Base-by-base conservation (phyloP, 768 basidiomycete species). In the Crepidotus variabilis region DNA sequence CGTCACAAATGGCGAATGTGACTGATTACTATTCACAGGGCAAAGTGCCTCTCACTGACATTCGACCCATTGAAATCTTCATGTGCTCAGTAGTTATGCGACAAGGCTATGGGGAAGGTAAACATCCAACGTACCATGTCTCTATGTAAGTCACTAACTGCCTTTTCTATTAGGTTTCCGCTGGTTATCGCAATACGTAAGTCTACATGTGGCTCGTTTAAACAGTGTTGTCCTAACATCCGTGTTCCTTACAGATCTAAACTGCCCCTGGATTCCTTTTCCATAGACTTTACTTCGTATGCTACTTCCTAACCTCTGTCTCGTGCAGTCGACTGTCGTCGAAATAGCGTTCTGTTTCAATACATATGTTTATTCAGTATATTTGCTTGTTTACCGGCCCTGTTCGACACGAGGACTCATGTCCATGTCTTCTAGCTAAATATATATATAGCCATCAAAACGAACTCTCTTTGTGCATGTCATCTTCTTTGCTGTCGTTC, bases 71-170 rank as follows among this genome's bases (percentile, higher is more conserved):
- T 72, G 97, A 99, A 70, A 83, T 98, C 64, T 99, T 98, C 86
- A 99, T 99, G 97, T 98, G 95, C 79, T 98, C 97, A 13, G 97
- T 99, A 55, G 97, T 99, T 55, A 94, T 96, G 82, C 83, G 96
- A 71, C 94, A 97, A 73, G 96, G 96, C 50, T 98, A 99, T 71
- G 96, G 94, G 58, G 96, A 98, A 77, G 96, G 95, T 86, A 55
- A 50, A 76, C 67, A 36, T 22, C 13, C 47, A 22, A 13, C 7
- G 45, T 23, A 34, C n/a, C 23, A 53, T 57, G 36, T 22, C 33
- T 35, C 57, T 35, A 51, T 20, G 5, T 10, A 43, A 18, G 16
- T 8, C 24, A 1, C 24, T 34, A 47, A 52, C 60, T 49, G 34
- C n/a, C 54, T 36, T 57, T 52, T 54, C 63, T 20, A n/a, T 32